A percentile compares a stretch with the other conserved stretches of the same genome.
These are phyloP conservation scores for Clohesyomyces aquaticus DNA, from an alignment of 495 filamentous ascomycete genomes.

Conservation along the genomic window DNA sequence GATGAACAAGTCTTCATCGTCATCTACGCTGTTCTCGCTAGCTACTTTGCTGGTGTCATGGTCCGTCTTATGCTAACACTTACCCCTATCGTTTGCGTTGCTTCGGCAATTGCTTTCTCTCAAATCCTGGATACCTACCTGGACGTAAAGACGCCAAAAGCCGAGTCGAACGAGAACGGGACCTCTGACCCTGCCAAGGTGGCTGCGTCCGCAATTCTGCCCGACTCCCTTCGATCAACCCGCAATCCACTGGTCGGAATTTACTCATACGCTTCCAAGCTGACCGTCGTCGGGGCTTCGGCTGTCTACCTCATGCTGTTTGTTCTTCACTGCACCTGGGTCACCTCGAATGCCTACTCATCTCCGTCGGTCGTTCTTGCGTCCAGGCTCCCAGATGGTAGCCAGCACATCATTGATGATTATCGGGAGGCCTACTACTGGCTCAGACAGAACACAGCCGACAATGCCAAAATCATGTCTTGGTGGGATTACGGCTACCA, in stretches of 20 bases:
- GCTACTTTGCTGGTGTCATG: conserved; percentile 99
- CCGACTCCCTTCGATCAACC: conserved; percentile 66
- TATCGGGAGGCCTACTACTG: conserved; percentile 99
- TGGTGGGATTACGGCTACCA: conserved; percentile 99
- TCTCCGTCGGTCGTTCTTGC: conserved; percentile 97
- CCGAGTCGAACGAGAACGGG: conserved; percentile 56
- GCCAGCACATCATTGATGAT: conserved; percentile 98
- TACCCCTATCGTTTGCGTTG: conserved; percentile 94
- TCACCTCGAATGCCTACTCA: conserved; percentile 97
- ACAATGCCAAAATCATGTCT: conserved; percentile 98
- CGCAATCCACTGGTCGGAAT: conserved; percentile 79
- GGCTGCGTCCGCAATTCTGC: conserved; percentile 43
- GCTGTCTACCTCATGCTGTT: conserved; percentile 86
- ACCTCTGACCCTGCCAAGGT: conserved; percentile 47
- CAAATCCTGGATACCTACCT: conserved; percentile 87
- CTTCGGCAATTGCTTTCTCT: conserved; percentile 88
- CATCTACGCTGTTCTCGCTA: conserved; percentile 91
- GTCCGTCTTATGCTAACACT: conserved; percentile 97
- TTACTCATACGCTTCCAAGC: conserved; percentile 78
- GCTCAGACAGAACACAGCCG: conserved; percentile 93
- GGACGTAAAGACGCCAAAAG: conserved; percentile 55
- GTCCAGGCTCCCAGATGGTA: conserved; percentile 88
- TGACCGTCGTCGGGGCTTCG: conserved; percentile 68
- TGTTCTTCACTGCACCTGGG: conserved; percentile 98
- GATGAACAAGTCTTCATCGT: conserved; percentile 99